Conservation (phyloP, 2,329 filamentous ascomycete species). For the Ceratocystis eucalypticola region DNA sequence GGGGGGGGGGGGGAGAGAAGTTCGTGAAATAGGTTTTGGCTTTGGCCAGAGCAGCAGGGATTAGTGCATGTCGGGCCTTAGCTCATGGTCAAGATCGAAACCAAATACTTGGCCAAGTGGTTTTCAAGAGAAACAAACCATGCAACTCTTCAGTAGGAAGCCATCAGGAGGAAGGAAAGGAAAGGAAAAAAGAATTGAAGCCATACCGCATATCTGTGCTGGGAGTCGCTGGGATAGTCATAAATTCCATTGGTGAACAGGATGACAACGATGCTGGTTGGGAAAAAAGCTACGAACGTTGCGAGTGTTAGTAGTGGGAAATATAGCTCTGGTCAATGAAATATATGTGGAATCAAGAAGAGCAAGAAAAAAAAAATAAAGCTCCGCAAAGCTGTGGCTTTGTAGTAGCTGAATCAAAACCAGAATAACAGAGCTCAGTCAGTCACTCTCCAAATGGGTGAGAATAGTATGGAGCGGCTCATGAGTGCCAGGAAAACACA, state of each 20-base stretch:
- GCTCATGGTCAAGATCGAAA: not conserved
- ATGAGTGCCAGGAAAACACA: not conserved
- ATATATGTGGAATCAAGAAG: not conserved
- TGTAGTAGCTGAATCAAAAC: not conserved
- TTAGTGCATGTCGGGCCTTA: not conserved
- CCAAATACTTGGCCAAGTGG: not conserved
- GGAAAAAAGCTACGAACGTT: not conserved
- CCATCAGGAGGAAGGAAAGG: not conserved
- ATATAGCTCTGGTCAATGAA: not conserved
- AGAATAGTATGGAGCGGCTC: not conserved
- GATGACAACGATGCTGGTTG: not conserved
- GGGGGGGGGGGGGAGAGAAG: not conserved
- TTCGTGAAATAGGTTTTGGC: not conserved
- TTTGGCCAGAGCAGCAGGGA: not conserved
- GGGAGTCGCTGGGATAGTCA: conserved; percentile 35
- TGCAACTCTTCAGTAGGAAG: not conserved
- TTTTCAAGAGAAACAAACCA: not conserved
- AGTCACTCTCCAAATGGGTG: not conserved
- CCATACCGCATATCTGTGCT: conserved; percentile 43
- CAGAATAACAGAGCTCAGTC: not conserved
- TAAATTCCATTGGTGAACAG: conserved; percentile 37
- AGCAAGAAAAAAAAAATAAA: not conserved
- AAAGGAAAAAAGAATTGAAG: not conserved
- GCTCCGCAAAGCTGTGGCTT: not conserved
- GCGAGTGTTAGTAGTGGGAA: not conserved